phyloP scores from a whole-genome alignment of 495 filamentous ascomycete species.

The Annulohypoxylon moriforme region DNA sequence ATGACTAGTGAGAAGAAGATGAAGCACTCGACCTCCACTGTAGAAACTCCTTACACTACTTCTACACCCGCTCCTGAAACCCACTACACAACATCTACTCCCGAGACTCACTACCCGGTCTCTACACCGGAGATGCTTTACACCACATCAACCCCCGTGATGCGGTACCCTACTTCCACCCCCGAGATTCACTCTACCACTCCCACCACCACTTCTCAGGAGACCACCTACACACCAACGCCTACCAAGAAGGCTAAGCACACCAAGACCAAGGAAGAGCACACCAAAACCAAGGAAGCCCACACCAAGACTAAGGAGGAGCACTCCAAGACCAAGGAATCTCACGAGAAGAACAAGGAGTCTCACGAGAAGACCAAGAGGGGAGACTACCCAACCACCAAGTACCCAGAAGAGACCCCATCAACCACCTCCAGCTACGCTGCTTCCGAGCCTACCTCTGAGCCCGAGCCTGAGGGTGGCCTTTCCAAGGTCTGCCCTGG shows the following conservation, averaged over 20 bases:
- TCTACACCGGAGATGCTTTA: slow-evolving; percentile 9
- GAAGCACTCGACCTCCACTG: slow-evolving; percentile 21
- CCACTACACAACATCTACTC: slow-evolving; percentile 11
- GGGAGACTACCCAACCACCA: neutral
- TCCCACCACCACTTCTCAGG: slow-evolving; percentile 1
- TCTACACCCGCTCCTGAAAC: slow-evolving; percentile 1
- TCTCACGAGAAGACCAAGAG: slow-evolving; percentile 27
- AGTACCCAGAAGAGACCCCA: slow-evolving; percentile 18
- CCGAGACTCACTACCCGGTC: neutral
- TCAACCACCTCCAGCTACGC: slow-evolving; percentile 7
- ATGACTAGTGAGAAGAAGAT: slow-evolving; percentile 20
- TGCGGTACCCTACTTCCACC: slow-evolving; percentile 22
- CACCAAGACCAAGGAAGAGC: slow-evolving; percentile 12
- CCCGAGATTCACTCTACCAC: slow-evolving; percentile 10
- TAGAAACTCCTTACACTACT: slow-evolving; percentile 13
- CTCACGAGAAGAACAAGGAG: slow-evolving; percentile 7
- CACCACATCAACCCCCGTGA: slow-evolving; percentile 6
- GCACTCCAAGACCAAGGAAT: slow-evolving; percentile 14
- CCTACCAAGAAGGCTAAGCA: slow-evolving; percentile 1
- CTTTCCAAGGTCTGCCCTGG: slow-evolving; percentile 25
- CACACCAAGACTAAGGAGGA: slow-evolving; percentile 23
- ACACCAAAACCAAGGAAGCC: slow-evolving; percentile 13
- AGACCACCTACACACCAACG: neutral
- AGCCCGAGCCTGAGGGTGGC: slow-evolving; percentile 7
- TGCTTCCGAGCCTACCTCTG: neutral